phyloP scores from a whole-genome alignment of 176 grass and related monocot species.

The Ampelocalamus luodianensis region DNA sequence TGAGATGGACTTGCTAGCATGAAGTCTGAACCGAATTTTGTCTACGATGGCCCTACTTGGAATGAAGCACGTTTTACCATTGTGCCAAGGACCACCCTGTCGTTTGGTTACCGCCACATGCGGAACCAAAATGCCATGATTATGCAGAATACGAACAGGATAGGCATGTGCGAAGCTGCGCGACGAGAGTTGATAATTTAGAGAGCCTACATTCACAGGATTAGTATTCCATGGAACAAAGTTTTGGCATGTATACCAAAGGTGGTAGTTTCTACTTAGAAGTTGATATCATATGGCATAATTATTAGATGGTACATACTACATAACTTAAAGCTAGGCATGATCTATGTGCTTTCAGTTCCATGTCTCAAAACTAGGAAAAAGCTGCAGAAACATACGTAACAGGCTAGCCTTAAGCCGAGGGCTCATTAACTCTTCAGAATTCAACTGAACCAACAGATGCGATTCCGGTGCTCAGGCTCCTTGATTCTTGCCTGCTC shows the following conservation, averaged over 20 bases:
- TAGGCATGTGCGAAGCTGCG: neutral
- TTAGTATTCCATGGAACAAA: constrained; percentile 49
- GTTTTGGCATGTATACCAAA: constrained; percentile 47
- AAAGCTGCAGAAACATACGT: constrained; percentile 28
- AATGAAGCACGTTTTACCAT: constrained; percentile 34
- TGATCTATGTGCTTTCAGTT: constrained; percentile 55
- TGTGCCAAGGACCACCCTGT: constrained; percentile 2
- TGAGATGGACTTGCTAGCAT: neutral
- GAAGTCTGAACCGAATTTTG: neutral
- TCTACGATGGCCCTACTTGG: neutral
- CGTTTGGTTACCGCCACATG: neutral
- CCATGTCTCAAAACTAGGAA: constrained; percentile 50
- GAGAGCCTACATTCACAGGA: constrained; percentile 67
- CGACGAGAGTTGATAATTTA: constrained; percentile 14
- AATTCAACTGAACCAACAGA: constrained; percentile 81
- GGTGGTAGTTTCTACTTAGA: constrained; percentile 36
- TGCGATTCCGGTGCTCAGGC: constrained; percentile 71
- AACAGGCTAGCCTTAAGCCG: neutral
- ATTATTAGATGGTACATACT: constrained; percentile 68
- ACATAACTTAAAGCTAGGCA: constrained; percentile 43
- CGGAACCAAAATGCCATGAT: constrained; percentile 27
- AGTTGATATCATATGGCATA: constrained; percentile 63
- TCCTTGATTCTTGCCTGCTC: constrained; percentile 73
- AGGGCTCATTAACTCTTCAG: constrained; percentile 48
- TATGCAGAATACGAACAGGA: neutral